Conservation (phyloP, 768 basidiomycete genomes). For the Mycena chlorophos region DNA sequence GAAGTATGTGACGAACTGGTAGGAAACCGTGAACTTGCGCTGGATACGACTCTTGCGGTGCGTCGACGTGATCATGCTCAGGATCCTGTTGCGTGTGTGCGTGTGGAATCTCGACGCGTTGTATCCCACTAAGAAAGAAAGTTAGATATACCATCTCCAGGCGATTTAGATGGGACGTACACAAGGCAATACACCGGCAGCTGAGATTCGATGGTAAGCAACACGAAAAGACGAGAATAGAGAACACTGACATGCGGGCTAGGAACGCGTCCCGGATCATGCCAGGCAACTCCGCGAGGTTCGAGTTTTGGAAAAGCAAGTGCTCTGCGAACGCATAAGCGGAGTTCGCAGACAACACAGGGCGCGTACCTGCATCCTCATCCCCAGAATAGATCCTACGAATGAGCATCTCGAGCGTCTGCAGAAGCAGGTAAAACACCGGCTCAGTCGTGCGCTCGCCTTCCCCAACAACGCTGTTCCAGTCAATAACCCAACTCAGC, state of each 20-base stretch:
- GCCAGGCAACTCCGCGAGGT: constrained; percentile 20
- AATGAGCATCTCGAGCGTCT: constrained; percentile 26
- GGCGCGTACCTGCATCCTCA: constrained; percentile 26
- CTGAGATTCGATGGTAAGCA: constrained; percentile 29
- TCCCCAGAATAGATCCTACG: constrained; percentile 30
- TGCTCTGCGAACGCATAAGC: constrained; percentile 22
- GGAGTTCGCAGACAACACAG: neutral
- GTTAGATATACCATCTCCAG: neutral
- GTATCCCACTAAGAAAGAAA: constrained; percentile 32
- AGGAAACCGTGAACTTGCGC: constrained; percentile 4
- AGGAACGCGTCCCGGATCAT: constrained; percentile 40
- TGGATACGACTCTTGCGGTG: constrained; percentile 7
- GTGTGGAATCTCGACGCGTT: constrained; percentile 23
- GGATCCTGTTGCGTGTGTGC: constrained; percentile 4
- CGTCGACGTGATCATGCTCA: neutral
- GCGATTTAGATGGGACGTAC: constrained; percentile 34
- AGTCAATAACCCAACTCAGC: constrained; percentile 47
- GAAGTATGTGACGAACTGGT: constrained; percentile 1
- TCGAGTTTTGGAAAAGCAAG: constrained; percentile 29
- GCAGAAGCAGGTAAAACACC: constrained; percentile 16
- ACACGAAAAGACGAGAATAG: neutral
- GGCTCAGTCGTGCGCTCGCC: constrained; percentile 8
- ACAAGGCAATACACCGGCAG: constrained; percentile 46
- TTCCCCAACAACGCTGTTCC: constrained; percentile 23
- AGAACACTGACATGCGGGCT: constrained; percentile 46